Evolutionary conservation across 345 rosid species (phyloP), one percentile per base, ranked within the genome.

Genomic region (Camelina laxa): DNA sequence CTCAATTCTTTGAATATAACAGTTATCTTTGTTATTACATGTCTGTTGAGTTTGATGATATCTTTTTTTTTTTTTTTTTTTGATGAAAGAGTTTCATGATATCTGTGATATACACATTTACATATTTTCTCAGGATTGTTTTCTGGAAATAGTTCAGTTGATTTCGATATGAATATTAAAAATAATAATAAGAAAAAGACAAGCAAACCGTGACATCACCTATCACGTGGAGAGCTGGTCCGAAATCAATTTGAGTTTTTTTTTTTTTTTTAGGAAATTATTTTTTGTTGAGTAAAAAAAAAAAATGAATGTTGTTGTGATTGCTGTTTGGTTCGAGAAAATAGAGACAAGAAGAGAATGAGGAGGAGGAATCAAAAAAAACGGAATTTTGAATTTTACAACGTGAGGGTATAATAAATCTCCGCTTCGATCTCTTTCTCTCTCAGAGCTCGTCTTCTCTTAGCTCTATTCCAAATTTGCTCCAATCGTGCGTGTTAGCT

Each of bases 151-250:
- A 22, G 2, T 22, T 22, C 2, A 1, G 24, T 22, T 22, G 2
- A 22, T 22, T 22, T 22, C 24, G 24, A 22, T 22, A 22, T 22
- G 24, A 22, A 22, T 22, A 3, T 22, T 22, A 22, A 1, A 2
- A 22, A 22, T 22, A 22, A 22, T 1, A 27, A 27, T n/a, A 27
- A 27, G 4, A 27, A 27, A 27, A 27, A 44, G 17, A 44, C 19
- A 45, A 73, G 22, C 19, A 45, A 73, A 21, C 14, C 64, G 35
- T 67, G 79, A 67, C 68, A 50, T 67, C 38, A 67, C 55, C 38
- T n/a, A 54, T 67, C 69, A 75, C 74, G 68, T 75, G 68, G 48
- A 44, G 13, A 73, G 64, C 48, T 68, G 61, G 74, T 68, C 74
- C 64, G 64, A 60, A 68, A 53, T 47, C 16, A 20, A 47, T 57